Base-by-base conservation (phyloP, 208 protist species). In the Vickermania spadyakhi region DNA sequence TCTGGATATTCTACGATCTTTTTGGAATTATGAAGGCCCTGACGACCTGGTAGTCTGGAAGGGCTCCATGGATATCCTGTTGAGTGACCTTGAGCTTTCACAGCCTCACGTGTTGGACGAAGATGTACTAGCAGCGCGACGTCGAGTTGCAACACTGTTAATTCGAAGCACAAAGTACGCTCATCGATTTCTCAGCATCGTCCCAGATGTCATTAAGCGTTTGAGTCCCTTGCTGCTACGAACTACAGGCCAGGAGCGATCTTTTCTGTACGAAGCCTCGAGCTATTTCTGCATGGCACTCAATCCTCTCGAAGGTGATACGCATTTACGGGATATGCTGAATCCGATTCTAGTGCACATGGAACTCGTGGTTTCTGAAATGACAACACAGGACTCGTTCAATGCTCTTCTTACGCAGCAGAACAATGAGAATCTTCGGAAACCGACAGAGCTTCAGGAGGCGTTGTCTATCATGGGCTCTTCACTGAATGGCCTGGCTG, bases 1-100 rank as follows among this genome's bases (percentile, higher is more conserved):
- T 62, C 73, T 91, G 31, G 91, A 94, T 65, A 89, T 94, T 79
- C 64, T 91, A 7, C 75, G 75, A 41, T 64, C 60, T 52, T 91
- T 94, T 58, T 94, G 84, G 84, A 68, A 60, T 13, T 86, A 70
- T 28, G 51, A 60, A 1, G 88, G 86, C 13, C 60, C 62, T 14
- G 58, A 57, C 26, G 60, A 51, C 27, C 59, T 85, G 21, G 76
- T 84, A 52, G 70, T 94, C 49, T 89, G 81, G 79, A 66, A 79
- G 5, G 75, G 73, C 42, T 82, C 81, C 18, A 54, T 82, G 50
- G 57, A 60, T 28, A 85, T 87, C 30, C 64, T 91, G 14, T 77
- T 86, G 30, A 57, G 58, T 22, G 69, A 56, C 11, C 52, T 83
- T 29, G 60, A 69, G n/a, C 28, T 26, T 49, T 45, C 36, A 18